These are phyloP conservation scores for Podaxis carcinomalis DNA, from an alignment of 768 basidiomycete genomes.

Conservation along the genomic window DNA sequence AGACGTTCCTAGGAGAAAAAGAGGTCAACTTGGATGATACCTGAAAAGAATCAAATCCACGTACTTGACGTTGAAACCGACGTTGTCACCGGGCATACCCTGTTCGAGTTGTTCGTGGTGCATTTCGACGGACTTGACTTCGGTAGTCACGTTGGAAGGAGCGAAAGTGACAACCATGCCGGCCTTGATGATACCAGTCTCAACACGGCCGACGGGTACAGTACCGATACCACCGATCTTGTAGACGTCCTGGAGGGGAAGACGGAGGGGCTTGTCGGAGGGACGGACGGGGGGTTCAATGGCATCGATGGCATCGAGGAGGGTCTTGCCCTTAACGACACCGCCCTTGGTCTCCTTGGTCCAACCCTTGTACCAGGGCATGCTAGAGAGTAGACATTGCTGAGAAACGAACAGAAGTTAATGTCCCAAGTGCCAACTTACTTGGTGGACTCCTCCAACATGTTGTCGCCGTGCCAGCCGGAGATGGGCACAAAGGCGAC, in stretches of 20 bases:
- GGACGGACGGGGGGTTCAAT: slow-evolving; percentile 97
- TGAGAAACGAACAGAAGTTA: slow-evolving; percentile 14
- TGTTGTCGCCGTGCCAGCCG: slow-evolving; percentile 99
- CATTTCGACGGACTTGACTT: slow-evolving; percentile 99
- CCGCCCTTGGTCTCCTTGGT: slow-evolving; percentile 93
- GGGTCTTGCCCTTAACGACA: slow-evolving; percentile 95
- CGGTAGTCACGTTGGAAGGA: slow-evolving; percentile 97
- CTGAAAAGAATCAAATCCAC: slow-evolving; percentile 20
- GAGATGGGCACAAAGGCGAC: slow-evolving; percentile 99
- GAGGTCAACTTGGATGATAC: neutral
- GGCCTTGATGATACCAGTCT: slow-evolving; percentile 99
- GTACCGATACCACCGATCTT: slow-evolving; percentile 99
- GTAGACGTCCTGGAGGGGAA: slow-evolving; percentile 99
- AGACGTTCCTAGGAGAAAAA: slow-evolving; percentile 78
- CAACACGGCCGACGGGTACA: slow-evolving; percentile 99
- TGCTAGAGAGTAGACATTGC: slow-evolving; percentile 43
- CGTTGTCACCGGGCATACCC: slow-evolving; percentile 98
- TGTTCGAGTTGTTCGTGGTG: slow-evolving; percentile 96
- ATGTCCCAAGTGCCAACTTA: slow-evolving; percentile 30
- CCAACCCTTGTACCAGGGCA: slow-evolving; percentile 99
- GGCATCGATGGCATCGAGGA: slow-evolving; percentile 99
- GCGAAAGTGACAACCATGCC: slow-evolving; percentile 99
- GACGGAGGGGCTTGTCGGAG: slow-evolving; percentile 99
- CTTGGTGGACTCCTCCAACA: slow-evolving; percentile 98
- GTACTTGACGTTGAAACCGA: slow-evolving; percentile 98